Base-by-base conservation (phyloP, 2,329 filamentous ascomycete genomes). In the Pseudofabraea citricarpa region DNA sequence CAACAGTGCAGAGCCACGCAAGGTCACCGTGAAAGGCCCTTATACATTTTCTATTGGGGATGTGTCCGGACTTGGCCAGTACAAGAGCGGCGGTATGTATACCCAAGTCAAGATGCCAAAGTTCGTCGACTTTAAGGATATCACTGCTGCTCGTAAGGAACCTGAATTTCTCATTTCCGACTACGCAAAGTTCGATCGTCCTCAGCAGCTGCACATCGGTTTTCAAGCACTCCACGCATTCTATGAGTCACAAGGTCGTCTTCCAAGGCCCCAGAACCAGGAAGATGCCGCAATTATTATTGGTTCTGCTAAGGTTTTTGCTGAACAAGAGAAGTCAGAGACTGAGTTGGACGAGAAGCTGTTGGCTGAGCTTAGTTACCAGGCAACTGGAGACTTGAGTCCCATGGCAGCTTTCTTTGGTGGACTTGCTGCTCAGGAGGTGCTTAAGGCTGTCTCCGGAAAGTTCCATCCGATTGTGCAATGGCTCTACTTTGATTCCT, bases 71-170 rank as follows among this genome's bases (percentile, higher is more conserved):
- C 75, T 96, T 26, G 93, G 93, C 26, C 76, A 87, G 57, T 98
- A 98, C 71, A 73, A 87, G 71, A 79, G 86, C 40, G 91, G 91
- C 36, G 93, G 93, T 48, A 79, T 95, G 47, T 98, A 87, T 65
- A 85, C 87, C 29, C 93, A 98, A 66, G 93, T 97, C 66, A 98
- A 97, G 77, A 96, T 96, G 91, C 93, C 93, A 40, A 95, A 93
- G 70, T 79, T 89, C 43, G 69, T 97, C 58, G 79, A 93, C 63
- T 98, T 97, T 69, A 87, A 95, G 70, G 74, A 81, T 31, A 79
- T 96, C 45, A 82, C 82, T 32, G 71, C 79, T 41, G 80, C 95
- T 48, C 67, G 96, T 44, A 88, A 88, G 66, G 86, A 89, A 45
- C 93, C 93, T 2, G 91, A 96, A 58, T 81, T 94, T 51, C 69